phyloP scores from a whole-genome alignment of 1,284 basidiomycete genomes.

The Coniferiporia weirii region DNA sequence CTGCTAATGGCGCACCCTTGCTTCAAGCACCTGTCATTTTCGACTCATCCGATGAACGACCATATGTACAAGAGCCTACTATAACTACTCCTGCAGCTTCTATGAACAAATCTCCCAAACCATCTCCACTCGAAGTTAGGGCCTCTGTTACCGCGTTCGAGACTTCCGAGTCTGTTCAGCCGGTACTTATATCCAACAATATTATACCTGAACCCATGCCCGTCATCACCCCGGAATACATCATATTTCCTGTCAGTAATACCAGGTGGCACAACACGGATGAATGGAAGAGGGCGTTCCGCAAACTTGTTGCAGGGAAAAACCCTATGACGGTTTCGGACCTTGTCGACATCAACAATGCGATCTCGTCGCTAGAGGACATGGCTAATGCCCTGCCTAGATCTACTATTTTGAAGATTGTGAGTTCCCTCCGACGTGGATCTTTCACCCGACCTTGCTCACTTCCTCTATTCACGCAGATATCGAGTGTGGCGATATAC shows the following conservation, averaged over 20 bases:
- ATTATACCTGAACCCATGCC: neutral
- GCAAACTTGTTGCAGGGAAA: slow-evolving; percentile 5
- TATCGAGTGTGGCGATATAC: slow-evolving; percentile 1
- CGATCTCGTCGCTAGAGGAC: neutral
- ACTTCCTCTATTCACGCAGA: neutral
- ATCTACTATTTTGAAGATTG: neutral
- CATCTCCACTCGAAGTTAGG: neutral
- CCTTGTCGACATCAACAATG: neutral
- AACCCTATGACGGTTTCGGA: neutral
- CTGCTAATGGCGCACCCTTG: neutral
- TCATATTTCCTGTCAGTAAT: neutral
- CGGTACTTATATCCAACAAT: neutral
- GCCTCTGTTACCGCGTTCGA: neutral
- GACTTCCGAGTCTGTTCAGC: neutral
- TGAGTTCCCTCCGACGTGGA: neutral
- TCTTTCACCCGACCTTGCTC: neutral
- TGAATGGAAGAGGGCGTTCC: slow-evolving; percentile 7
- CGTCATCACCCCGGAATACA: neutral
- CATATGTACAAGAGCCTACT: neutral
- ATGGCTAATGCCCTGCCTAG: neutral
- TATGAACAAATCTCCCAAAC: neutral
- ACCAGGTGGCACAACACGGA: slow-evolving; percentile 1
- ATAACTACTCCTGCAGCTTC: neutral
- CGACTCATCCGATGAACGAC: neutral
- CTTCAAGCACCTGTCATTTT: neutral